Evolutionary conservation across 2,329 filamentous ascomycete genomes (phyloP), one percentile per base, ranked within the genome.

Genomic region (Akanthomyces dipterigenus): DNA sequence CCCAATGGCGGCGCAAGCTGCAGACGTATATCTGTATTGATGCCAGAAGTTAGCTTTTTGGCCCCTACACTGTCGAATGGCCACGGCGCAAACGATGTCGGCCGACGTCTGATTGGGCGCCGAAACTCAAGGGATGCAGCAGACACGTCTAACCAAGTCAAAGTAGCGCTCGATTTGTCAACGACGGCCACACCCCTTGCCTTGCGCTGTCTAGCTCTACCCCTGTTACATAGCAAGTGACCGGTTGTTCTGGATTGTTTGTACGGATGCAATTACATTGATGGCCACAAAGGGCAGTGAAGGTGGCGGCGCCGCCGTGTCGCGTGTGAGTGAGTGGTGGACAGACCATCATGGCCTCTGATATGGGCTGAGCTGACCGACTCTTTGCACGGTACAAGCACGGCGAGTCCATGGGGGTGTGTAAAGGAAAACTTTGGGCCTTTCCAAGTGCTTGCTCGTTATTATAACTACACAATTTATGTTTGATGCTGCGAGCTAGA

Each of bases 11-110:
- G 51, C 42, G 55, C 28, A 40, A 7, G 63, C 55, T 54, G 62
- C 59, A 55, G 49, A 54, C 31, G 31, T 49, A 40, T 40, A 59
- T 58, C 62, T 64, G 64, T 65, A 61, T 65, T 65, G 64, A 62
- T 64, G 62, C 62, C 64, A 63, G 61, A 64, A 43, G 46, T 34
- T 42, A 31, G 24, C 46, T 34, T 22, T 46, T 26, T 49, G 18
- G 28, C 43, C 36, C 36, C 45, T 59, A 12, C 5, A 18, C 22
- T 40, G 55, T 34, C 34, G 24, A 59, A 59, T 50, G 46, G 45
- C 11, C 55, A 12, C 12, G 22, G 34, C 22, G 22, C 34, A 31
- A 59, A 40, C 45, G 24, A 31, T 42, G 55, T 51, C 34, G 55
- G 45, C 55, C 18, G 46, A 31, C 36, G 24, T 42, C 11, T 59